These are phyloP conservation scores for Cantharellus anzutake DNA, from an alignment of 768 basidiomycete genomes.

Conservation along the genomic window DNA sequence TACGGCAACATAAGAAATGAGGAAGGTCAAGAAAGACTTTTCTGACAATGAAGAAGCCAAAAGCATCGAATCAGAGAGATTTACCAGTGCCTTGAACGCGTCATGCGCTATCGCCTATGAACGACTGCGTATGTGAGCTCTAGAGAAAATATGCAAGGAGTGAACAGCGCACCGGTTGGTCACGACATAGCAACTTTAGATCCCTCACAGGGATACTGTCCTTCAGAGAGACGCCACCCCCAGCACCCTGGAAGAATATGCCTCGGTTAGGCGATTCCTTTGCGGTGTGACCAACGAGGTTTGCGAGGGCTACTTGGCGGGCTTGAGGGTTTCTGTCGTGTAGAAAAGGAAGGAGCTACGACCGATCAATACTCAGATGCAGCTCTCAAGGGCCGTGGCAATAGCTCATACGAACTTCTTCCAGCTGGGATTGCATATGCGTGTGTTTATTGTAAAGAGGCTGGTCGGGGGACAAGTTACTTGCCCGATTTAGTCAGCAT, in stretches of 20 bases:
- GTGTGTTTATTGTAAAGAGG: too few species aligned
- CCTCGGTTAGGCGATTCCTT: slow-evolving; percentile 47
- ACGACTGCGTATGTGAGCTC: background rate
- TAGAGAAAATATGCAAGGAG: background rate
- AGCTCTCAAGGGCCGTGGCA: too few species aligned
- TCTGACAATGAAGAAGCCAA: slow-evolving; percentile 52
- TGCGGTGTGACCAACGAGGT: slow-evolving; percentile 64
- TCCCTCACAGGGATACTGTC: slow-evolving; percentile 59
- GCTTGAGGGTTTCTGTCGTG: slow-evolving; percentile 76
- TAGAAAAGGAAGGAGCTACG: slow-evolving; percentile 69
- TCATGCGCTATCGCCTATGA: slow-evolving; percentile 74
- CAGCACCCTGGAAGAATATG: slow-evolving; percentile 52
- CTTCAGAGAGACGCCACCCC: slow-evolving; percentile 39
- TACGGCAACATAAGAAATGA: slow-evolving; percentile 82
- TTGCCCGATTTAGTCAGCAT: too few species aligned
- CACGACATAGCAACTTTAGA: slow-evolving; percentile 71
- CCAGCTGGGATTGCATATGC: too few species aligned
- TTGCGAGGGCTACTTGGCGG: slow-evolving; percentile 67
- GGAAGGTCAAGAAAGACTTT: slow-evolving; percentile 49
- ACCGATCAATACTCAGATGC: background rate
- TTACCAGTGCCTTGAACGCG: slow-evolving; percentile 84
- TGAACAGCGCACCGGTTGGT: slow-evolving; percentile 44
- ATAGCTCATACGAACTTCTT: too few species aligned
- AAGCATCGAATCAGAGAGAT: slow-evolving; percentile 69
- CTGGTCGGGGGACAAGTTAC: too few species aligned